Evolutionary conservation across 2,329 filamentous ascomycete genomes (phyloP), one percentile per base, ranked within the genome.

Genomic region (Monosporascus sp.): DNA sequence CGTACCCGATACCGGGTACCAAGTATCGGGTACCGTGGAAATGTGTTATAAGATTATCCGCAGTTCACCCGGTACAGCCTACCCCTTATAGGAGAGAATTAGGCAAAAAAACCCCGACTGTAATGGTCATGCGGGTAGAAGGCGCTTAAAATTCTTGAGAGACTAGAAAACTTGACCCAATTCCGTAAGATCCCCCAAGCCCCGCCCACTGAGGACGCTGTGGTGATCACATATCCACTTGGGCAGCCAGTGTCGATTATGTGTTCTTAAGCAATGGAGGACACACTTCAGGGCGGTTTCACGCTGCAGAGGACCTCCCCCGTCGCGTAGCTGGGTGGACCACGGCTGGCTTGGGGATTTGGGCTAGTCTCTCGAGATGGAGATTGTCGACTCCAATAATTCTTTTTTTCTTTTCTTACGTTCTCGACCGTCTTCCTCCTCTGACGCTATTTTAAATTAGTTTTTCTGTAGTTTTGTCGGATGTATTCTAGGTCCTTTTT

Each of bases 271-370:
- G 83, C 80, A 82, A 81, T 85, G 83, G 80, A 82, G 80, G 82
- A 75, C 65, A 87, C 68, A 65, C 83, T 86, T 83, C 77, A 87
- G 84, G 79, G 83, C 85, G 83, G 83, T 54, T 73, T 86, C 80
- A 87, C 83, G 85, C 81, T 84, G 83, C 83, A 87, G 81, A 86
- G 83, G 70, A 76, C 83, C 78, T 82, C 80, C 82, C 81, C 83
- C 83, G 81, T 85, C 78, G 78, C 77, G 77, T 86, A 83, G 84
- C 84, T 82, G 74, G 76, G 72, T 82, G 83, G 83, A 87, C 79
- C 71, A 85, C 83, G 81, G 43, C 78, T 77, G 75, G 77, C 73
- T 76, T 68, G 76, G 79, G 80, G 80, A 71, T 72, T 79, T 85
- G 82, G 77, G 75, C 72, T 76, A 72, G 72, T 65, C 68, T 68